phyloP scores from a whole-genome alignment of 1,139 yeast species.

The Entelexis sorbosivorans region DNA sequence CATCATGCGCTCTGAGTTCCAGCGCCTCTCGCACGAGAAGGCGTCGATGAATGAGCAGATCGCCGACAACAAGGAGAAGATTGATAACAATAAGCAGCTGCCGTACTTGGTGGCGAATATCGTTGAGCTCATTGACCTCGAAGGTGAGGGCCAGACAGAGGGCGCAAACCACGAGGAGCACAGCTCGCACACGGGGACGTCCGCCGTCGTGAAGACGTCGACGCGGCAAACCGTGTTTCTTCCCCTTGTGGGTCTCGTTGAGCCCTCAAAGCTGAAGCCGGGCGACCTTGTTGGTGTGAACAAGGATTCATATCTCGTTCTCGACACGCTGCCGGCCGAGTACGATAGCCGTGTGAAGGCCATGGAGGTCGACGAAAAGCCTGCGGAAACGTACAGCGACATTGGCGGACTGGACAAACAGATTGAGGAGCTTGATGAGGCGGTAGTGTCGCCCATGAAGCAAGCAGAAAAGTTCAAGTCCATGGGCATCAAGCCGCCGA shows the following conservation, averaged over 20 bases:
- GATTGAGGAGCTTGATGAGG: conserved; percentile 94
- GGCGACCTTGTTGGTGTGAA: conserved; percentile 96
- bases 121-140: conserved; percentile 84
- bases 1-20: conserved; percentile 86
- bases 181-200: conserved; percentile 86
- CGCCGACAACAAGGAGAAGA: conserved; percentile 92
- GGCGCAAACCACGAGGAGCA: conserved; percentile 94
- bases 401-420: conserved; percentile 98
- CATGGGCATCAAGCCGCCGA: conserved; percentile 91
- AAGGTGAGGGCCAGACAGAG: conserved; percentile 77
- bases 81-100: conserved; percentile 86
- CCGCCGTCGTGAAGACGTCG: conserved; percentile 94
- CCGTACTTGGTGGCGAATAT: conserved; percentile 98
- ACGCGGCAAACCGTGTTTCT: conserved; percentile 94
- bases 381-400: conserved; percentile 91
- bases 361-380: conserved; percentile 98
- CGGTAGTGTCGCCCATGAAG: conserved; percentile 96
- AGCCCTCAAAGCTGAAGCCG: conserved; percentile 77
- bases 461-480: conserved; percentile 92
- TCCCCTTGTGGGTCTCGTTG: conserved; percentile 92
- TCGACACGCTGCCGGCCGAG: conserved; percentile 93
- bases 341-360: conserved; percentile 97
- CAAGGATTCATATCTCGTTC: conserved; percentile 85
- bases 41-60: conserved; percentile 87
- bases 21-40: conserved; percentile 84